A percentile compares a stretch with the other conserved stretches of the same genome.
Evolutionary conservation across 352 stramenopile genomes (phyloP).

Genomic region (Pythium monospermum): DNA sequence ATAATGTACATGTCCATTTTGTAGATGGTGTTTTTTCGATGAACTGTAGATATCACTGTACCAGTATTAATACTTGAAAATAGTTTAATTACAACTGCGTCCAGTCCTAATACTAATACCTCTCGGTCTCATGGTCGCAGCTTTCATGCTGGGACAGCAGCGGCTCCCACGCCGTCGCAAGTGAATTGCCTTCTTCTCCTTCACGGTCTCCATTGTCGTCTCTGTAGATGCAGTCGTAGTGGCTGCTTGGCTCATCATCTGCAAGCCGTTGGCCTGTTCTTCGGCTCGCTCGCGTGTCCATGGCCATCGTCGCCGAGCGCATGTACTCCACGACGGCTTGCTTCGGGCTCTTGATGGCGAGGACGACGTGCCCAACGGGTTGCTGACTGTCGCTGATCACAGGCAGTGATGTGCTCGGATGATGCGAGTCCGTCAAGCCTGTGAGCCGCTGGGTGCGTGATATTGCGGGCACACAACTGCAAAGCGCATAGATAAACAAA

Average conservation of each 20-base stretch:
- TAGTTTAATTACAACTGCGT: no score
- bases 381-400: no score
- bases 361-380: constrained; percentile 2
- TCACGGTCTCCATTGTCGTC: neutral
- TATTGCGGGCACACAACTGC: constrained; percentile 1
- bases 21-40: no score
- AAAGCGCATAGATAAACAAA: constrained; percentile 9
- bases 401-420: neutral
- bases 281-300: constrained; percentile 6
- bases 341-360: constrained; percentile 8
- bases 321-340: constrained; percentile 10
- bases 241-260: neutral
- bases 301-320: neutral
- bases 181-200: neutral
- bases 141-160: neutral
- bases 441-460: constrained; percentile 2
- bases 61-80: no score
- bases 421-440: neutral
- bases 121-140: constrained; percentile 1
- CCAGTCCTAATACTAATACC: no score
- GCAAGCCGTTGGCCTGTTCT: neutral
- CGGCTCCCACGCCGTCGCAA: constrained; percentile 7
- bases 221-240: neutral
- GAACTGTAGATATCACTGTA: no score
- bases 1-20: no score